phyloP scores from a whole-genome alignment of 2,329 filamentous ascomycete species.

The Penicillium corylophilum region DNA sequence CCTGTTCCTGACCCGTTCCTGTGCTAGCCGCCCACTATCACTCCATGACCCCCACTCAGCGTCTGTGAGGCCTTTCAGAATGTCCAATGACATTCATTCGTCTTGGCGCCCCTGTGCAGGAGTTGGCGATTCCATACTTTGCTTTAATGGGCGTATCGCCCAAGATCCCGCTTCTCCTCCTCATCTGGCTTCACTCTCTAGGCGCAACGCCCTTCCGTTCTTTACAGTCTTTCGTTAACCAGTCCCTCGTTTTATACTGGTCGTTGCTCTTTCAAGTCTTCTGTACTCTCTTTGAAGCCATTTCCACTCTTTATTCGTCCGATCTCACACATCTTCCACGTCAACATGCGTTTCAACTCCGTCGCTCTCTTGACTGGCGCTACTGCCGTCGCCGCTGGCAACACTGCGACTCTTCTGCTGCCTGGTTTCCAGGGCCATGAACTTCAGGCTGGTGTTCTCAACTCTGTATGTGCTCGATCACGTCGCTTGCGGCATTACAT shows the following conservation, averaged over 20 bases:
- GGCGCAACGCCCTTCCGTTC: constrained; percentile 15
- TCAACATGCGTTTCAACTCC: constrained; percentile 26
- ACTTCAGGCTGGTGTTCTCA: constrained; percentile 19
- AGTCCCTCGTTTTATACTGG: constrained; percentile 13
- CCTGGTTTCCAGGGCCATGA: constrained; percentile 23
- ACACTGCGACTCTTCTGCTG: constrained; percentile 22
- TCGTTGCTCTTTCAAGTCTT: constrained; percentile 14
- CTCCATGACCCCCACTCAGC: neutral
- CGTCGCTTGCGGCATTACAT: too few species aligned
- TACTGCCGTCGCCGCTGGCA: constrained; percentile 23
- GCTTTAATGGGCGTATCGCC: constrained; percentile 12
- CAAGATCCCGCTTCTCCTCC: neutral
- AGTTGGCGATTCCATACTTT: neutral
- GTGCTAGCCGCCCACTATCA: constrained; percentile 5
- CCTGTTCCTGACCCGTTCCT: constrained; percentile 15
- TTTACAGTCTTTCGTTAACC: constrained; percentile 25
- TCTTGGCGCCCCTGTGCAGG: constrained; percentile 1
- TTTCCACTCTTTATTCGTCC: constrained; percentile 5
- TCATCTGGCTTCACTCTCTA: constrained; percentile 1
- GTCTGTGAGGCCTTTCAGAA: neutral
- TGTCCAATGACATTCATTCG: neutral
- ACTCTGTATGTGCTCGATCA: constrained; percentile 12
- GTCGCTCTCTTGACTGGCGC: constrained; percentile 27
- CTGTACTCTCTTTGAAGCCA: constrained; percentile 10
- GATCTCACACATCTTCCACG: neutral